phyloP scores from a whole-genome alignment of 2,329 filamentous ascomycete genomes.

The Cladosporium sp. region DNA sequence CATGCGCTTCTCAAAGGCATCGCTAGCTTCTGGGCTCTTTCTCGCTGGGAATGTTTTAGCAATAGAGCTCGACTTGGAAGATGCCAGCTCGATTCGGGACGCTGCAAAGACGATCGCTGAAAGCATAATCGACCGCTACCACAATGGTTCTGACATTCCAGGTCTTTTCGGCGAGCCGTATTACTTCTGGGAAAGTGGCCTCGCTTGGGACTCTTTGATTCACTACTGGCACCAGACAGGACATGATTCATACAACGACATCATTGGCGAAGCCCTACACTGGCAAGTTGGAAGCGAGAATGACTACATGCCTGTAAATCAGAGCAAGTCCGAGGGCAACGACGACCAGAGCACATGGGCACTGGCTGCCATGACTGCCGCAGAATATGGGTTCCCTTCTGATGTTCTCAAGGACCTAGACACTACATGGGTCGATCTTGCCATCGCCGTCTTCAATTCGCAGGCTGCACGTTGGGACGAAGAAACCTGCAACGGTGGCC shows the following conservation, averaged over 20 bases:
- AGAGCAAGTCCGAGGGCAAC: conserved; percentile 36
- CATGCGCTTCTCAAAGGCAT: not conserved
- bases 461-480: conserved; percentile 68
- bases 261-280: conserved; percentile 56
- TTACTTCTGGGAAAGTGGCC: conserved; percentile 63
- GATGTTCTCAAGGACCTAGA: conserved; percentile 61
- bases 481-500: conserved; percentile 63
- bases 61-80: conserved; percentile 22
- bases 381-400: conserved; percentile 67
- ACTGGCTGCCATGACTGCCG: conserved; percentile 72
- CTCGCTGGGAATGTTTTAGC: conserved; percentile 12
- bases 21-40: not conserved
- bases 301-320: conserved; percentile 55
- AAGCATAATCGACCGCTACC: conserved; percentile 20
- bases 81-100: conserved; percentile 10
- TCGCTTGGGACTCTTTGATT: conserved; percentile 63
- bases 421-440: conserved; percentile 64
- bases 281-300: conserved; percentile 57
- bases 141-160: conserved; percentile 16
- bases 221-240: conserved; percentile 66
- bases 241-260: conserved; percentile 59
- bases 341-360: conserved; percentile 72
- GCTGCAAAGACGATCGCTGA: conserved; percentile 14
- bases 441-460: conserved; percentile 73
- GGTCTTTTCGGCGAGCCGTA: conserved; percentile 25